Conservation (phyloP, 441 rosid species). For the Geranium incanum region DNA sequence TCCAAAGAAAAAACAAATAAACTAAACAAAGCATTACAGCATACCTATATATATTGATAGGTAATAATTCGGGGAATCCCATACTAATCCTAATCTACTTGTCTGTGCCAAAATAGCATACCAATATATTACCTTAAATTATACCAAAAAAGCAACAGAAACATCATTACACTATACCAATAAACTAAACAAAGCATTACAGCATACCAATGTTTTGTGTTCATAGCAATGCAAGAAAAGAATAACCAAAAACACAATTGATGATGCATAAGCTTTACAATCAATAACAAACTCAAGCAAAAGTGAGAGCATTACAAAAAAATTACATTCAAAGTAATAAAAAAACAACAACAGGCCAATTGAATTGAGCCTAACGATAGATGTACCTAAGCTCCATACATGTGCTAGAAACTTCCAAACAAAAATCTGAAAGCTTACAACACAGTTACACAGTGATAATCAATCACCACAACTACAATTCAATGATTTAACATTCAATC, state of each 20-base stretch:
- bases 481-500: not conserved
- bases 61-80: no score
- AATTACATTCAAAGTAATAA: not conserved
- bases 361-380: not conserved
- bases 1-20: not conserved
- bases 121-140: no score
- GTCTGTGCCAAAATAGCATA: not conserved
- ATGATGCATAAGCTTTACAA: not conserved
- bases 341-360: not conserved
- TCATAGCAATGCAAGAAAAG: not conserved
- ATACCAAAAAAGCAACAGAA: not conserved
- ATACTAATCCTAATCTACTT: no score
- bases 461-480: not conserved
- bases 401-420: conserved; percentile 8
- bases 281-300: not conserved
- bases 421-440: not conserved
- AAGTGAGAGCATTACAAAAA: not conserved
- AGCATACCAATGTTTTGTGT: not conserved
- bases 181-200: not conserved
- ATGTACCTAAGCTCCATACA: not conserved
- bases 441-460: not conserved
- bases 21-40: not conserved
- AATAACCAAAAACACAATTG: not conserved
- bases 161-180: not conserved
- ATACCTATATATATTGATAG: not conserved